Conservation (phyloP, 2,329 filamentous ascomycete genomes). For the Cercospora zeina region DNA sequence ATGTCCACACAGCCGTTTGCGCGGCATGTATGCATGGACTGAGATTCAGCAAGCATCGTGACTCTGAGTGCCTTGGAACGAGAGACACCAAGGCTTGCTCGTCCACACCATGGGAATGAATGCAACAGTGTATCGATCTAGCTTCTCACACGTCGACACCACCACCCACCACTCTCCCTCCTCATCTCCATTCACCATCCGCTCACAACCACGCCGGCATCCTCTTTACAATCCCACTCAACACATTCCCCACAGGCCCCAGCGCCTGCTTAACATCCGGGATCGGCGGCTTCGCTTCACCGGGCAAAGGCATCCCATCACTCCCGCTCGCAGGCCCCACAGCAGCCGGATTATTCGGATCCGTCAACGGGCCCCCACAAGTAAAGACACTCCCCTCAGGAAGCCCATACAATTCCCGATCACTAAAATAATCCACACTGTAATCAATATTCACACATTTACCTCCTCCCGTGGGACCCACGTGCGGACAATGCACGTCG, state of each 20-base stretch:
- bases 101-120: too few species aligned
- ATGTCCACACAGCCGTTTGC: too few species aligned
- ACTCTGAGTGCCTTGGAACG: too few species aligned
- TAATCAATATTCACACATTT: slow-evolving; percentile 38
- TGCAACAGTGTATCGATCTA: too few species aligned
- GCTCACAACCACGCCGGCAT: slow-evolving; percentile 10
- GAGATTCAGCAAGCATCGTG: too few species aligned
- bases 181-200: not conserved
- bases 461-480: slow-evolving; percentile 35
- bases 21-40: too few species aligned
- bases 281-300: not conserved
- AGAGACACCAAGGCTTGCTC: too few species aligned
- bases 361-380: slow-evolving; percentile 21
- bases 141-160: too few species aligned
- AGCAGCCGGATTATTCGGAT: not conserved
- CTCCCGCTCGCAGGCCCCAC: slow-evolving; percentile 9
- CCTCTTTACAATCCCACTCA: slow-evolving; percentile 9
- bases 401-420: slow-evolving; percentile 27
- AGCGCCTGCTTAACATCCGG: slow-evolving; percentile 6
- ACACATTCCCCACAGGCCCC: slow-evolving; percentile 2
- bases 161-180: too few species aligned
- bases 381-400: slow-evolving; percentile 25
- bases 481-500: slow-evolving; percentile 38
- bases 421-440: slow-evolving; percentile 35
- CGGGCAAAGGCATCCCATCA: slow-evolving; percentile 1